Evolutionary conservation across 257 asterid species (phyloP).

Genomic region (Cruciata laevipes): DNA sequence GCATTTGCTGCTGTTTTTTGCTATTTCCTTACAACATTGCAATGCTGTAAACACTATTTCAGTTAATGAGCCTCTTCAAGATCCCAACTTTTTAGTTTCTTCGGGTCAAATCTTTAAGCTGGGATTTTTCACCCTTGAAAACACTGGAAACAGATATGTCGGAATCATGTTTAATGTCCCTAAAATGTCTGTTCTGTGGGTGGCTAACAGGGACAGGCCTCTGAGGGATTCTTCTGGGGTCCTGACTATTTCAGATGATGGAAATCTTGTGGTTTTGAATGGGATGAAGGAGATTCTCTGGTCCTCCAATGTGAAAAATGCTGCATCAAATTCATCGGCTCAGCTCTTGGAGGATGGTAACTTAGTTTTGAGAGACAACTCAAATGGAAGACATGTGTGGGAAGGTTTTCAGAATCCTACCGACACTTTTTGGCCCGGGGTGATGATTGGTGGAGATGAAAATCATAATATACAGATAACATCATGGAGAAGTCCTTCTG

Average conservation of each 20-base stretch:
- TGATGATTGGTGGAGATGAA: slow-evolving; percentile 24
- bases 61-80: slow-evolving; percentile 2
- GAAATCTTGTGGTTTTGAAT: slow-evolving; percentile 21
- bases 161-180: slow-evolving; percentile 10
- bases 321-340: slow-evolving; percentile 20
- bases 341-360: slow-evolving; percentile 12
- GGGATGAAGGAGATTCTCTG: slow-evolving; percentile 25
- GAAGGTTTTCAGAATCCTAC: slow-evolving; percentile 35
- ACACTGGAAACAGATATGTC: slow-evolving; percentile 16
- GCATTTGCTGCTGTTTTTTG: neutral
- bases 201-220: neutral
- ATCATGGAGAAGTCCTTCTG: slow-evolving; percentile 31
- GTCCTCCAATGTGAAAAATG: slow-evolving; percentile 25
- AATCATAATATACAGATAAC: slow-evolving; percentile 17
- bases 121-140: slow-evolving; percentile 20
- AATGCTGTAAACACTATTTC: slow-evolving; percentile 10
- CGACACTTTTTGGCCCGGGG: slow-evolving; percentile 26
- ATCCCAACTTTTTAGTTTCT: slow-evolving; percentile 13
- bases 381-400: slow-evolving; percentile 26
- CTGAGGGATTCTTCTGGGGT: neutral
- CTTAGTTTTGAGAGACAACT: slow-evolving; percentile 25
- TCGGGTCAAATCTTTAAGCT: slow-evolving; percentile 14
- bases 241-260: neutral
- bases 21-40: neutral
- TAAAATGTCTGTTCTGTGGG: slow-evolving; percentile 8